Evolutionary conservation across 768 basidiomycete species (phyloP), one percentile per base, ranked within the genome.

Genomic region (Pleurotus sapidus): DNA sequence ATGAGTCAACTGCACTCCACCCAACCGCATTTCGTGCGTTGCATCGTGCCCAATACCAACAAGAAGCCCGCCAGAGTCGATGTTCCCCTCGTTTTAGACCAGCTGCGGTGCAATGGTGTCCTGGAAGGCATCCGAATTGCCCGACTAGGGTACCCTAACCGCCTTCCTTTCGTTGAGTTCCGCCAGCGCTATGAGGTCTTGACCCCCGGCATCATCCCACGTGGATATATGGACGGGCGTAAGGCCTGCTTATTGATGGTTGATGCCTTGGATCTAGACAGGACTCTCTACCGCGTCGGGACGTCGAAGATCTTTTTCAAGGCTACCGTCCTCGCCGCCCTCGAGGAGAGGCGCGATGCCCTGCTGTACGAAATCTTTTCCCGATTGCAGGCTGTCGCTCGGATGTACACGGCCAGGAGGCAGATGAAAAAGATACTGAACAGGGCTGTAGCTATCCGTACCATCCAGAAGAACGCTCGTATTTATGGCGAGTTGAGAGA

Each of bases 301-400:
- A 93, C 92, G 0, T 96, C 94, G 38, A 99, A 99, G 74, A 91
- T 98, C 59, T 99, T 98, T 78, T 98, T 99, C 84, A 98, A 98
- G 68, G 95, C 97, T 2, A 95, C 96, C 3, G 93, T 97, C 3
- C 81, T 99, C 14, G 97, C 97, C 30, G 96, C 96, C 64, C 81
- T 98, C 7, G 97, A 98, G 69, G 97, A 98, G 63, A 81, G 93
- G 11, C 77, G 96, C 14, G 96, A 99, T 70, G 79, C 84, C 11
- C 73, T 93, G n/a, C 71, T 99, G 18, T 95, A 84, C 61, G 94
- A 94, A 59, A 77, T 97, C 46, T 96, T 98, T 72, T 88, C 92
- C 9, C 82, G 85, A 37, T 70, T 99, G 40, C 97, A 99, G 68
- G 92, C 97, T 0, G 78, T 84, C 1, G 89, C 91, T 2, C 79